These are phyloP conservation scores for Geranium rotundifolium DNA, from an alignment of 345 rosid genomes.

Conservation along the genomic window DNA sequence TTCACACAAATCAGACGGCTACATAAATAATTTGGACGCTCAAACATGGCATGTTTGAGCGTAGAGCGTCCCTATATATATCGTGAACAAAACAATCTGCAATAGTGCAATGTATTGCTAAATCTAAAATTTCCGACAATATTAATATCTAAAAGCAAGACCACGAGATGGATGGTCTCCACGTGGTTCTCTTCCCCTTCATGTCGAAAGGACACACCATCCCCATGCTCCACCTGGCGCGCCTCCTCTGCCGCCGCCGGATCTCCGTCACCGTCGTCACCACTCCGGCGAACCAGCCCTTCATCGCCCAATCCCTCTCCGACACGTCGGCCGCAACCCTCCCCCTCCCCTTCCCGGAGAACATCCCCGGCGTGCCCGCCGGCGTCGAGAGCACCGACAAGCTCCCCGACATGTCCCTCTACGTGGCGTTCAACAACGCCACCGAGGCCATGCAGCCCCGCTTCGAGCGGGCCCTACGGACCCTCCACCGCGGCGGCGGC, in stretches of 20 bases:
- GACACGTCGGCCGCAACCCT: conserved; percentile 24
- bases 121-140: too few relatives aligned
- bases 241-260: conserved; percentile 29
- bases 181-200: conserved; percentile 67
- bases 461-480: conserved; percentile 30
- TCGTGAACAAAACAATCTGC: too few relatives aligned
- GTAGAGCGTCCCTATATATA: too few relatives aligned
- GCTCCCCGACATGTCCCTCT: conserved; percentile 56
- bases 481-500: conserved; percentile 25
- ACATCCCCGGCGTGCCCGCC: conserved; percentile 33
- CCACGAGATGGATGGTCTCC: conserved; percentile 8
- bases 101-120: too few relatives aligned
- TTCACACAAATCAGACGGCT: too few relatives aligned
- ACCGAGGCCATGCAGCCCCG: conserved; percentile 48
- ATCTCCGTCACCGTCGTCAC: conserved; percentile 50
- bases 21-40: too few relatives aligned
- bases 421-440: conserved; percentile 33
- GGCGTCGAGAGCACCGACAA: conserved; percentile 59
- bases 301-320: conserved; percentile 34
- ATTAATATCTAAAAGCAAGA: too few relatives aligned
- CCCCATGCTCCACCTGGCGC: conserved; percentile 57
- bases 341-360: conserved; percentile 41
- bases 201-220: conserved; percentile 82
- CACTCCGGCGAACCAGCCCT: conserved; percentile 50
- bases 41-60: too few relatives aligned